Evolutionary conservation across 768 basidiomycete species (phyloP).

Genomic region (Austroboletus eburneus): DNA sequence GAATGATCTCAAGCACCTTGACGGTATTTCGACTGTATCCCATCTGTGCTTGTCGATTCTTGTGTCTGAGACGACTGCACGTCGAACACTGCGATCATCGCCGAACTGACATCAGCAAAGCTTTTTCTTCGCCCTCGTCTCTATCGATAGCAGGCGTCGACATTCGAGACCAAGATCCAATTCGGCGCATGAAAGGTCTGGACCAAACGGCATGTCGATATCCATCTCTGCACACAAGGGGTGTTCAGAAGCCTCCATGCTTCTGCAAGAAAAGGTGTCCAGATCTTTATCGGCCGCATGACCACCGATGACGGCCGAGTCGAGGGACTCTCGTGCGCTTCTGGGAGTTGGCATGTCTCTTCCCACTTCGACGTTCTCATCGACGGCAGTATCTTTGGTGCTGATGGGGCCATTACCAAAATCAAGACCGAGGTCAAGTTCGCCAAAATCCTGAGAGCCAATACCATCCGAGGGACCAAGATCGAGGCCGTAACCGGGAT

Average conservation of each 20-base stretch:
- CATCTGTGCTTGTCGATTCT: too few relatives aligned
- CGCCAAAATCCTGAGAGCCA: constrained; percentile 76
- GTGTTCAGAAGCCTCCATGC: constrained; percentile 63
- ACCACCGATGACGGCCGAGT: constrained; percentile 54
- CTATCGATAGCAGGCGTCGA: too few relatives aligned
- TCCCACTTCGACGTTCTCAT: constrained; percentile 66
- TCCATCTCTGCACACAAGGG: constrained; percentile 56
- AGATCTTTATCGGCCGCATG: constrained; percentile 48
- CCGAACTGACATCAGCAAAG: too few relatives aligned
- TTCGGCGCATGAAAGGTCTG: constrained; percentile 49
- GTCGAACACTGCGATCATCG: too few relatives aligned
- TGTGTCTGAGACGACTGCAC: too few relatives aligned
- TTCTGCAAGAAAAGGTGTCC: constrained; percentile 60
- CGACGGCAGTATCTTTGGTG: constrained; percentile 34
- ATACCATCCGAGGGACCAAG: constrained; percentile 78
- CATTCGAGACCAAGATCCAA: constrained; percentile 70
- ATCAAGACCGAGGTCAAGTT: constrained; percentile 71
- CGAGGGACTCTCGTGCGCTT: constrained; percentile 51
- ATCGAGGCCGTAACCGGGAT: constrained; percentile 63
- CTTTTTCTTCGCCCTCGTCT: too few relatives aligned
- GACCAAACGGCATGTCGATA: constrained; percentile 46
- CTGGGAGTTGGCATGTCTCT: constrained; percentile 59
- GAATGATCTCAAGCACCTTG: too few relatives aligned
- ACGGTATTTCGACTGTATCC: too few relatives aligned
- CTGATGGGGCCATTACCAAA: constrained; percentile 59